Evolutionary conservation across 73 alveolate species (phyloP), one percentile per base, ranked within the genome.

Genomic region (Stentor roeselii): DNA sequence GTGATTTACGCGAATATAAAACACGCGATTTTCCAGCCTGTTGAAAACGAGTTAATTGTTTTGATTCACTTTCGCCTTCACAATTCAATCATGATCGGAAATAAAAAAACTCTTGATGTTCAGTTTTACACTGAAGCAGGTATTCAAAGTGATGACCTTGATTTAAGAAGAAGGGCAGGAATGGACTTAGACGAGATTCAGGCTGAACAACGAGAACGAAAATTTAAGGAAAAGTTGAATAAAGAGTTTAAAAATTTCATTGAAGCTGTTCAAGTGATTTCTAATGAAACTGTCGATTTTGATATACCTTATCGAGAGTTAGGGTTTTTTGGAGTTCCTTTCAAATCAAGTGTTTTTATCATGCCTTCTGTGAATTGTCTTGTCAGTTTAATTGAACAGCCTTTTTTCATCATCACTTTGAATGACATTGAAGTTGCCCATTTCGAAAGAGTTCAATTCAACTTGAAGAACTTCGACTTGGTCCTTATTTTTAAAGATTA

Each of bases 401-500:
- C 99, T 41, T 94, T 94, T 91, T 96, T 96, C 83, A 98, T 96
- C 59, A 85, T 92, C 36, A 90, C 91, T 80, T 59, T 96, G 4
- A 93, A 86, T 50, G 99, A 96, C 37, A 90, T 96, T 40, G 99
- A 96, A 87, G 78, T 87, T 0, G 95, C 91, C 6, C 95, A 94
- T 86, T 94, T 96, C 60, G 99, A 96, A 89, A 88, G 99, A 87
- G 98, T 96, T 36, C 91, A 92, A 42, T 94, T 90, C 91, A 87
- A 93, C 82, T 91, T 96, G 60, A 96, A 94, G 88, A 92, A 94
- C 93, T 96, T 96, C 85, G 99, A 96, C 90, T 89, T 96, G 97
- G 98, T 95, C 39, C 86, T 96, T 60, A 84, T 96, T 38, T 96
- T 88, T 83, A 94, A 94, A 87, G 98, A 96, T 86, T 92, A 89